These are phyloP conservation scores for Termitomyces eurrhizus DNA, from an alignment of 768 basidiomycete species.

Conservation along the genomic window DNA sequence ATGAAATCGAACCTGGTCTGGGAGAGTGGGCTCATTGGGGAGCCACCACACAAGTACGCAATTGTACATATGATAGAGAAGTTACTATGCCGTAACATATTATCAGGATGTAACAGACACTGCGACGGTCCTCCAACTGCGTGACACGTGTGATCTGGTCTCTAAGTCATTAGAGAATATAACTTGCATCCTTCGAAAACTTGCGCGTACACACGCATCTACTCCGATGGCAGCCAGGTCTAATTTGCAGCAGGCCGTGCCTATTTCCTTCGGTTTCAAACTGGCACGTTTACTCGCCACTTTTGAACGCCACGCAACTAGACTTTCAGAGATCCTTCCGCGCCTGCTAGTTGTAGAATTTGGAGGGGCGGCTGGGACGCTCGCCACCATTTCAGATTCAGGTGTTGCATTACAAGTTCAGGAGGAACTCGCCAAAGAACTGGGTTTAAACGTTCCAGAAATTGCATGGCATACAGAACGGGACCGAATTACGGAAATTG, in stretches of 20 bases:
- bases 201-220: conserved; percentile 28
- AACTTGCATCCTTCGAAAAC: conserved; percentile 21
- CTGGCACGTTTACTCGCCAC: conserved; percentile 40
- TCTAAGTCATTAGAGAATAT: conserved; percentile 26
- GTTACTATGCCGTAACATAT: background rate
- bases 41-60: conserved; percentile 41
- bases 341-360: conserved; percentile 40
- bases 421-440: conserved; percentile 24
- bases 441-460: conserved; percentile 24
- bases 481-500: conserved; percentile 39
- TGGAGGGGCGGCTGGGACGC: conserved; percentile 42
- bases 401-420: conserved; percentile 32
- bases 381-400: conserved; percentile 37
- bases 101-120: conserved; percentile 48
- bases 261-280: conserved; percentile 44
- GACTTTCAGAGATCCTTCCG: conserved; percentile 31
- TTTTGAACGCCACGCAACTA: conserved; percentile 34
- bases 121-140: conserved; percentile 38
- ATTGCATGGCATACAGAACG: conserved; percentile 41
- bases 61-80: background rate
- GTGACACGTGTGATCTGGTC: conserved; percentile 34
- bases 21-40: conserved; percentile 49
- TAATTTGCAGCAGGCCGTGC: conserved; percentile 46
- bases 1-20: conserved; percentile 25
- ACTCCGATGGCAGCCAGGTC: conserved; percentile 45